phyloP scores from a whole-genome alignment of 345 rosid species.

The Sonneratia alba region DNA sequence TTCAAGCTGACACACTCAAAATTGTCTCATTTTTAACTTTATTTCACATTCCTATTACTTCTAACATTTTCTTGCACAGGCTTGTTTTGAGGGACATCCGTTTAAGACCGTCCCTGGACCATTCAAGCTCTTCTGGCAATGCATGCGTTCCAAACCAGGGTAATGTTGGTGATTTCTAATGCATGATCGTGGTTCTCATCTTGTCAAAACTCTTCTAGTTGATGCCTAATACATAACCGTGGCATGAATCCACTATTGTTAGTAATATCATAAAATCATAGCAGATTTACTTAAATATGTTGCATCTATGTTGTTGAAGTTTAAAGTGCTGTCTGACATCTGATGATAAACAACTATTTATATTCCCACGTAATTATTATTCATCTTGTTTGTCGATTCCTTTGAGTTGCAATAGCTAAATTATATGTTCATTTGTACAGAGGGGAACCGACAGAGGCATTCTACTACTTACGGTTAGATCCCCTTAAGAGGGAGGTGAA shows the following conservation, averaged over 20 bases:
- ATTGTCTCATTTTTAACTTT: no score
- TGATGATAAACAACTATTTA: neutral
- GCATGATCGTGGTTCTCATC: neutral
- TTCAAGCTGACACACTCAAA: no score
- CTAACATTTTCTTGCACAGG: slow-evolving; percentile 31
- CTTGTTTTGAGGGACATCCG: slow-evolving; percentile 94
- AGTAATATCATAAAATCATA: no score
- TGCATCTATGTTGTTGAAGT: no score
- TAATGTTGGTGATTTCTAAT: slow-evolving; percentile 10
- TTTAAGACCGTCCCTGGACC: slow-evolving; percentile 98
- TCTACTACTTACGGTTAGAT: slow-evolving; percentile 66
- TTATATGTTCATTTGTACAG: slow-evolving; percentile 31
- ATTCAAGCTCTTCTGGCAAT: slow-evolving; percentile 77
- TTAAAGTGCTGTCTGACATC: no score
- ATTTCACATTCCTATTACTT: no score
- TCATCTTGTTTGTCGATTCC: neutral
- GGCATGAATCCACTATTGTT: neutral
- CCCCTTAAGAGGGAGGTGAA: slow-evolving; percentile 65
- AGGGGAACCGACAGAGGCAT: slow-evolving; percentile 89
- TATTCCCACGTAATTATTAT: neutral
- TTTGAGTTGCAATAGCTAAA: neutral
- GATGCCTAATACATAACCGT: neutral
- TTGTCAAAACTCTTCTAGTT: neutral
- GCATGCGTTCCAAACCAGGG: slow-evolving; percentile 99
- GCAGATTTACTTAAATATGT: neutral